A percentile compares a stretch with the other conserved stretches of the same genome.
These are phyloP conservation scores for Penicillium atrosanguineum DNA, from an alignment of 495 filamentous ascomycete genomes.

Conservation along the genomic window DNA sequence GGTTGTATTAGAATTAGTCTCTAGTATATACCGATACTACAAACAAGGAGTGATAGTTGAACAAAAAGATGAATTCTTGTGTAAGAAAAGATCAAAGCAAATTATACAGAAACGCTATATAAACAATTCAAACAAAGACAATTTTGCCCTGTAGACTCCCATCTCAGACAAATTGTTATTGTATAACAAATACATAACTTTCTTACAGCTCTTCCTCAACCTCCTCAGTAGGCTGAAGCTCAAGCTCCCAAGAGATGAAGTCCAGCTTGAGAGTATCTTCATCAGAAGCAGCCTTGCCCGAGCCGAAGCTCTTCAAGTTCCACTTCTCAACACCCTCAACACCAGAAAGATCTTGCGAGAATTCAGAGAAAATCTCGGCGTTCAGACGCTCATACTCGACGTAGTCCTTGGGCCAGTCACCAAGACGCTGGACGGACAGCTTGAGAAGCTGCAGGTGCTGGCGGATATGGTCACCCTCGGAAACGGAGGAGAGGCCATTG, in stretches of 20 bases:
- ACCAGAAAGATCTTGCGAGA: slow-evolving; percentile 25
- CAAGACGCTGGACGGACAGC: slow-evolving; percentile 37
- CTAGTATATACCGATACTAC: too few species aligned
- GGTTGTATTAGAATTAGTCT: too few species aligned
- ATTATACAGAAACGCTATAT: neutral
- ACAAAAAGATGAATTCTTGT: neutral
- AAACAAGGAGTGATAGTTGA: neutral
- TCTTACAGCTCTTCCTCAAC: slow-evolving; percentile 21
- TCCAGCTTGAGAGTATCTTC: slow-evolving; percentile 20
- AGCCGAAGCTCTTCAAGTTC: slow-evolving; percentile 36
- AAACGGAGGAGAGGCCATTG: neutral
- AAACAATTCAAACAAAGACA: neutral
- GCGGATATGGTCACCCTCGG: slow-evolving; percentile 33
- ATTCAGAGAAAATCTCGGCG: slow-evolving; percentile 19
- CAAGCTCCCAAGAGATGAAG: slow-evolving; percentile 20
- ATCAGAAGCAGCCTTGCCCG: slow-evolving; percentile 22
- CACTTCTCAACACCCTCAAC: slow-evolving; percentile 38
- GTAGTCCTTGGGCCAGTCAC: slow-evolving; percentile 42
- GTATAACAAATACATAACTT: neutral
- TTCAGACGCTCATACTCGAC: slow-evolving; percentile 30
- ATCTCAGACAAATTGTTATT: neutral
- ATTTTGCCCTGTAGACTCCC: neutral
- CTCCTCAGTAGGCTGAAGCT: slow-evolving; percentile 17
- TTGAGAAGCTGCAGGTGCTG: slow-evolving; percentile 39
- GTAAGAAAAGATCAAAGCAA: neutral